phyloP scores from a whole-genome alignment of 2,329 filamentous ascomycete species.

The Aspergillus hortae region DNA sequence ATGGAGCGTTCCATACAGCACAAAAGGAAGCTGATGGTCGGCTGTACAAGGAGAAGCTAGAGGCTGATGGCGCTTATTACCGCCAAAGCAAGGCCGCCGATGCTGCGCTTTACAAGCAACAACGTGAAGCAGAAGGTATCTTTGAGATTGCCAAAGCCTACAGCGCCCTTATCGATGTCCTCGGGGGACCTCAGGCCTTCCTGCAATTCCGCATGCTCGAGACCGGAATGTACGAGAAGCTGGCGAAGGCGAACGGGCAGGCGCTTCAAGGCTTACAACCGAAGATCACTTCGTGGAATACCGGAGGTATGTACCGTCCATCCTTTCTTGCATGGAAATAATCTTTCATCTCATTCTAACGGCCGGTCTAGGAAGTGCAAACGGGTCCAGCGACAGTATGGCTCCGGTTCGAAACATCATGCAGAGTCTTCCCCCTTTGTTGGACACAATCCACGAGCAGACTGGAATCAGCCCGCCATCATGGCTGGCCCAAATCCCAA shows the following conservation, averaged over 20 bases:
- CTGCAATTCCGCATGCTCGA: conserved; percentile 87
- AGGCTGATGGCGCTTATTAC: conserved; percentile 38
- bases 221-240: conserved; percentile 70
- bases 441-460: conserved; percentile 84
- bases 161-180: conserved; percentile 63
- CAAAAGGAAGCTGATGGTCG: conserved; percentile 53
- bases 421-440: conserved; percentile 76
- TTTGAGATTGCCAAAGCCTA: conserved; percentile 79
- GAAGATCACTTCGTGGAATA: conserved; percentile 91
- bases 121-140: conserved; percentile 75
- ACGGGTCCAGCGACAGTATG: conserved; percentile 50
- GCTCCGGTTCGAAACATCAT: conserved; percentile 75
- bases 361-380: conserved; percentile 35
- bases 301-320: conserved; percentile 46
- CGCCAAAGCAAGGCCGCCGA: conserved; percentile 33
- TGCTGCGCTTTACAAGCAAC: conserved; percentile 47
- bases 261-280: conserved; percentile 75
- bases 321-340: background rate
- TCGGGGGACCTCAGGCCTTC: conserved; percentile 74
- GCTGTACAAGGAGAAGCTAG: conserved; percentile 38
- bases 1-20: conserved; percentile 48
- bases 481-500: conserved; percentile 62
- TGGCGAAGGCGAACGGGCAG: conserved; percentile 72
- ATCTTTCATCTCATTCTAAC: conserved; percentile 1
- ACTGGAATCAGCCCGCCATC: conserved; percentile 76